A percentile compares a stretch with the other conserved stretches of the same genome.
Evolutionary conservation across 495 filamentous ascomycete species (phyloP).

Genomic region (Daldinia caldariorum): DNA sequence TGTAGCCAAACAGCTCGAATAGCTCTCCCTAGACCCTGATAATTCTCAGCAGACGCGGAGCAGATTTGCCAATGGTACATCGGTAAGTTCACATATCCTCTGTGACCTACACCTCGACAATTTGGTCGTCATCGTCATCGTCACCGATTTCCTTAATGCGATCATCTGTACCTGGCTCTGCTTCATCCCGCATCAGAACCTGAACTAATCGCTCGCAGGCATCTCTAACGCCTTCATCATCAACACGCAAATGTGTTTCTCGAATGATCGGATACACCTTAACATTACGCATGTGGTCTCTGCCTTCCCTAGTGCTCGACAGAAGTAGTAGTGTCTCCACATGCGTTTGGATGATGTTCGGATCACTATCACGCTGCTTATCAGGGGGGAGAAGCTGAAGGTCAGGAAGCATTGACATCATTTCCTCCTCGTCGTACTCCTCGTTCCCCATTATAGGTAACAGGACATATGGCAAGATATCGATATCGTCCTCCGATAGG

Average conservation of each 20-base stretch:
- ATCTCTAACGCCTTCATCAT: slow-evolving; percentile 84
- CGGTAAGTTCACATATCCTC: slow-evolving; percentile 7
- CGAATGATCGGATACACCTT: slow-evolving; percentile 90
- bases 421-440: slow-evolving; percentile 77
- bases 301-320: slow-evolving; percentile 78
- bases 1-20: slow-evolving; percentile 22
- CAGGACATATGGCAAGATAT: slow-evolving; percentile 87
- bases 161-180: slow-evolving; percentile 54
- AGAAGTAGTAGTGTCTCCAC: slow-evolving; percentile 86
- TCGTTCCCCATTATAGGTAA: slow-evolving; percentile 70
- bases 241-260: slow-evolving; percentile 81
- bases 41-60: slow-evolving; percentile 6
- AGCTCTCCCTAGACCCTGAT: neutral
- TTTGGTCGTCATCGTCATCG: slow-evolving; percentile 52
- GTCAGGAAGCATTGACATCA: slow-evolving; percentile 81
- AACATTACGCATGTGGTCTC: slow-evolving; percentile 74
- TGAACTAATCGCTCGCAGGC: slow-evolving; percentile 91
- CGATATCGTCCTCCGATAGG: slow-evolving; percentile 72
- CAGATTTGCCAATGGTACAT: slow-evolving; percentile 13
- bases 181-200: slow-evolving; percentile 87
- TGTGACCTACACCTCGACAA: slow-evolving; percentile 56
- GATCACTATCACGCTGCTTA: slow-evolving; percentile 82
- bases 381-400: slow-evolving; percentile 88
- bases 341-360: slow-evolving; percentile 80
- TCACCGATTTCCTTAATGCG: slow-evolving; percentile 56